Conservation (phyloP, 2,329 filamentous ascomycete genomes). For the Grosmannia clavigera region DNA sequence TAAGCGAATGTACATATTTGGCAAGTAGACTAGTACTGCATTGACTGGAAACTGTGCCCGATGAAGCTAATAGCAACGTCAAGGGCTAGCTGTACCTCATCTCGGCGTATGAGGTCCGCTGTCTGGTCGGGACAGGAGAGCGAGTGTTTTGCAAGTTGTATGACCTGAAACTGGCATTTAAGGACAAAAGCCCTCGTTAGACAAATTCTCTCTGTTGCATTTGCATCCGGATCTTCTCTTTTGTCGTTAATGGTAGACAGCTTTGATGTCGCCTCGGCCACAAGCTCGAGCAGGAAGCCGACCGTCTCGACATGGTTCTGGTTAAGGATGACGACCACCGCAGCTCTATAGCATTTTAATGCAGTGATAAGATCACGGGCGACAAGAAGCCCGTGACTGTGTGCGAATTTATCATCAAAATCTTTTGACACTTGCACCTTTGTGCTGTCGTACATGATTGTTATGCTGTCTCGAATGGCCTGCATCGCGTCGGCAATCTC, state of each 20-base stretch:
- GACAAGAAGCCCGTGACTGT: not conserved
- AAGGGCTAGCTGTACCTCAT: not conserved
- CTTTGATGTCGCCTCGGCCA: not conserved
- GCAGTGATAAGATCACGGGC: not conserved
- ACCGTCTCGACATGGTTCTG: constrained; percentile 1
- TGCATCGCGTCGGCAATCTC: not conserved
- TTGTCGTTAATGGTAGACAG: not conserved
- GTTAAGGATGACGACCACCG: not conserved
- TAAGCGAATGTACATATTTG: not conserved
- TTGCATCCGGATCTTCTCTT: not conserved
- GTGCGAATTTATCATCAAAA: not conserved
- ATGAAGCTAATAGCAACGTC: not conserved
- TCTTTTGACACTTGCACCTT: not conserved
- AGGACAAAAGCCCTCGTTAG: not conserved
- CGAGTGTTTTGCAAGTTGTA: not conserved
- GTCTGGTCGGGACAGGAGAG: not conserved
- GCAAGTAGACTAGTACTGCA: not conserved
- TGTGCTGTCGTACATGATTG: not conserved
- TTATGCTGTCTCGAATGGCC: not conserved
- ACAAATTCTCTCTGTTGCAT: not conserved
- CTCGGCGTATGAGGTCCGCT: not conserved
- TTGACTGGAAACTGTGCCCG: not conserved
- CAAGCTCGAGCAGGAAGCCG: not conserved
- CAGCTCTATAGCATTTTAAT: not conserved
- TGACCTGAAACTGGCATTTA: not conserved